Base-by-base conservation (phyloP, 2,329 filamentous ascomycete species). In the Stagonosporopsis tanaceti region DNA sequence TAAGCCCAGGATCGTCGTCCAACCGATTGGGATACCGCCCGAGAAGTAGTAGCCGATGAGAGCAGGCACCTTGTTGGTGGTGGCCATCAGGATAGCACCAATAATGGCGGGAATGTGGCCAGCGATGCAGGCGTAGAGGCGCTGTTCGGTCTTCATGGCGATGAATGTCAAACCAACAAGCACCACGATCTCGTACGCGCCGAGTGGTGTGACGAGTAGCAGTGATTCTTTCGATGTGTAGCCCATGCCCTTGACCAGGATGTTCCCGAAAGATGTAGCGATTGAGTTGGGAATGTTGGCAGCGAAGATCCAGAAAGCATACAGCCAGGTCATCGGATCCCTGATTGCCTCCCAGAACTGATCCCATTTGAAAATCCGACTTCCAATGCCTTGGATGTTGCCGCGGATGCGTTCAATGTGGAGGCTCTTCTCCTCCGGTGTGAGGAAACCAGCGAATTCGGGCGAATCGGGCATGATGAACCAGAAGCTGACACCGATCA, bases 401-500 rank as follows among this genome's bases (percentile, higher is more conserved):
- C 66, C 66, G 0, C 75, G 65, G 28, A 77, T 72, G 6, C 75
- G 73, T 50, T 77, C 71, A 3, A 70, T 63, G 24, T 71, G 67
- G 15, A 68, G 57, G 6, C 54, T 62, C 52, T 75, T 76, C 50
- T 78, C 72, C 24, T 71, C 62, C 6, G 63, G 54, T 0, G 68
- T 64, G 6, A 79, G 69, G 9, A 53, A 47, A 20, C 44, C 44
- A 12, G 50, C 50, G 9, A 35, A 35, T 80, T 48, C 76, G 67
- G 28, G 71, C 73, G 4, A 74, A 67, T 34, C 71, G 66, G 30
- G 73, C 77, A 35, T 78, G 72, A 4, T 71, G 78, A 24, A 82
- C 73, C 2, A 82, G 62, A 4, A 78, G 69, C 0, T 80, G 0
- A 79, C 76, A 0, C 72, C 70, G 41, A 81, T 64, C 22, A 80